Conservation (phyloP, 148 eudicot genomes). For the Cornus florida region DNA sequence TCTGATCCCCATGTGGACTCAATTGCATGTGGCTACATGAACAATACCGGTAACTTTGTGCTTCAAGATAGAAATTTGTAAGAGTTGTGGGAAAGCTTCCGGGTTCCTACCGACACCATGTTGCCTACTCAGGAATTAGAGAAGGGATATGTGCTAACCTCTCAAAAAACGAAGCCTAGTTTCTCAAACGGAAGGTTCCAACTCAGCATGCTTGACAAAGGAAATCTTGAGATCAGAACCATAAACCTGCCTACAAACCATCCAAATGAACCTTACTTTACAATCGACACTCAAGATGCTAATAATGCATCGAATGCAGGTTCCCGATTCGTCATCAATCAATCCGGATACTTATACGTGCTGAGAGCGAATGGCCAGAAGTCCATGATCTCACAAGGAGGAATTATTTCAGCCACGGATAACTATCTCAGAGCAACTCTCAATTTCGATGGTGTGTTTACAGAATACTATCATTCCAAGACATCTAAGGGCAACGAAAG, state of each 20-base stretch:
- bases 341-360: slow-evolving; percentile 8
- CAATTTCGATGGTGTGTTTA: not conserved
- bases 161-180: slow-evolving; percentile 14
- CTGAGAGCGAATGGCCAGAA: not conserved
- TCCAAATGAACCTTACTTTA: slow-evolving; percentile 12
- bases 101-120: no score
- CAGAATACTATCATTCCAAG: not conserved
- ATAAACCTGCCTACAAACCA: not conserved
- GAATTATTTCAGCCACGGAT: not conserved
- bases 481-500: not conserved
- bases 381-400: not conserved
- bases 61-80: not conserved
- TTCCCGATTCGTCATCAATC: no score
- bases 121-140: no score
- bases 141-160: not conserved
- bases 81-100: slow-evolving; percentile 23
- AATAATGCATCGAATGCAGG: not conserved
- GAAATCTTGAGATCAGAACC: slow-evolving; percentile 19
- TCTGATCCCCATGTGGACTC: not conserved
- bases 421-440: not conserved
- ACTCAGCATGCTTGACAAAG: slow-evolving; percentile 8
- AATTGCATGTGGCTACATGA: not conserved
- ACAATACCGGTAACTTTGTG: not conserved
- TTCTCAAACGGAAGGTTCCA: slow-evolving; percentile 29
- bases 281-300: not conserved